phyloP scores from a whole-genome alignment of 169 alveolate species.

The Cryptosporidium viatorum region DNA sequence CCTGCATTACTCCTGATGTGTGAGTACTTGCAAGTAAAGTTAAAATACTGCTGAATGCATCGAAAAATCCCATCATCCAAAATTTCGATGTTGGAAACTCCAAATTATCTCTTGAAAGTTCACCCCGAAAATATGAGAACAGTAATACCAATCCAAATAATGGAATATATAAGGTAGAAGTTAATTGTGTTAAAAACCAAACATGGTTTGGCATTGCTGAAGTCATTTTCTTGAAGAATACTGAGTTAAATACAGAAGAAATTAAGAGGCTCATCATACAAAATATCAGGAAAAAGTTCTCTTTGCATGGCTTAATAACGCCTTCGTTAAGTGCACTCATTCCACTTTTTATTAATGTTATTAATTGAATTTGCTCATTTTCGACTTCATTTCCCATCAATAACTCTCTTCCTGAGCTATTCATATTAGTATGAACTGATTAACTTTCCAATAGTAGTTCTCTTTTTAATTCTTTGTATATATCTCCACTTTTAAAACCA shows the following conservation, averaged over 20 bases:
- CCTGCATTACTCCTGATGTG: constrained; percentile 79
- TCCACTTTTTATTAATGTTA: not conserved
- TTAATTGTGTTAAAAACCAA: constrained; percentile 76
- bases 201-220: constrained; percentile 79
- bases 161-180: constrained; percentile 71
- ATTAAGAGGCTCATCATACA: constrained; percentile 46
- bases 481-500: not conserved
- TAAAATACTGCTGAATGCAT: constrained; percentile 72
- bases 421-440: not conserved
- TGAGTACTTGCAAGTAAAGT: constrained; percentile 77
- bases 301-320: constrained; percentile 44
- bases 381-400: not conserved
- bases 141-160: constrained; percentile 63
- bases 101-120: constrained; percentile 72
- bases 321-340: not conserved
- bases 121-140: constrained; percentile 27
- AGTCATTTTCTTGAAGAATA: constrained; percentile 69
- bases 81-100: constrained; percentile 60
- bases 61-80: constrained; percentile 78
- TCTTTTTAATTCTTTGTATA: not conserved
- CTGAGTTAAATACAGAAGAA: constrained; percentile 65
- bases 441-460: not conserved
- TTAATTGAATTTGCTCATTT: not conserved
- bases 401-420: not conserved
- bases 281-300: constrained; percentile 6